Base-by-base conservation (phyloP, 371 early-diverging fungal genomes). In the Gilbertella persicaria region DNA sequence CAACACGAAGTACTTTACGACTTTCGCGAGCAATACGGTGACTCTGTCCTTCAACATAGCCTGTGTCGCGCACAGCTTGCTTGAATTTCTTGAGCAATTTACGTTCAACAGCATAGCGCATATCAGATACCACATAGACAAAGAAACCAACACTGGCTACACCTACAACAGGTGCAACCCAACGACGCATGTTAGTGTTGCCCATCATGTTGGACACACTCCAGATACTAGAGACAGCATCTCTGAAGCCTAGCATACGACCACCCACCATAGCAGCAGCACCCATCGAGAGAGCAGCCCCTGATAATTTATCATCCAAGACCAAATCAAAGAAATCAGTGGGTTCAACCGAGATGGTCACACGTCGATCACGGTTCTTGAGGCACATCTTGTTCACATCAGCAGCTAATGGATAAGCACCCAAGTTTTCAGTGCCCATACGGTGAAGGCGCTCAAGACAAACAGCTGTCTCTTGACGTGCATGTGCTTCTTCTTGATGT, bases 121-220 rank as follows among this genome's bases (percentile, higher is more conserved):
- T 89, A 64, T 95, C 94, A 4, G 89, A 82, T 3, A 94, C 82
- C 46, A 90, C 76, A 62, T 90, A 95, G 45, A 89, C 69, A 41
- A 93, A 62, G 5, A 87, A 66, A 45, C 93, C 93, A 53, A 86
- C 62, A 75, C 87, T 78, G 13, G 87, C 88, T 50, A 88, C 30
- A 35, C 72, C 58, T 8, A 79, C 60, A 5, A 67, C 65, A 45
- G 80, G 77, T 3, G 73, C 49, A 19, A 64, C 59, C 63, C 77
- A 62, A 19, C 67, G 74, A 14, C 77, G 67, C 33, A 73, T 50
- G 46, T 68, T 76, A 24, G 67, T 60, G n/a, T 61, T 44, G 8
- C 71, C 58, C 41, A 75, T 48, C 9, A 66, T 40, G 26, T 44
- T 67, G n/a, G 71, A 64, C 17, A 80, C 43, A 45, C 70, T 70